Evolutionary conservation across 2,329 filamentous ascomycete species (phyloP), one percentile per base, ranked within the genome.

Genomic region (Pseudovirgaria hyperparasitica): DNA sequence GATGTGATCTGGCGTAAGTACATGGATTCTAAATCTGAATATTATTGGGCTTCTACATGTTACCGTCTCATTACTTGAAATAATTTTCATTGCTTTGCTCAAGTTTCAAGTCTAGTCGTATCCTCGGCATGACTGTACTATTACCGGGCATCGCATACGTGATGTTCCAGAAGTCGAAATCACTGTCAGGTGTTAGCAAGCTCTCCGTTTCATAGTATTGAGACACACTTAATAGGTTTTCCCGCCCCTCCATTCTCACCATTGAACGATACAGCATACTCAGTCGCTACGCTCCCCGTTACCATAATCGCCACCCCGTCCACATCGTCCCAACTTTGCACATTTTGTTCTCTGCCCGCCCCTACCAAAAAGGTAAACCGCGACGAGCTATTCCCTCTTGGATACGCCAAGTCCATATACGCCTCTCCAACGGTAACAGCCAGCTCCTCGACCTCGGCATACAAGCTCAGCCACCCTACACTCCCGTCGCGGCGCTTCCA

Each of bases 331-430:
- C 65, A 68, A 2, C 50, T 43, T 0, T 39, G 22, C 1, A 72
- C 46, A 17, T 63, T 63, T 5, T 48, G 51, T n/a, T n/a, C n/a
- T 37, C 57, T 60, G 3, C 50, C 45, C n/a, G 35, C 33, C 4
- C 42, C 61, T 0, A 72, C 56, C 3, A 67, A 37, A 14, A 72
- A 56, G 2, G 55, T 60, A 40, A 72, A 72, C 10, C 58, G 47
- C 14, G 62, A 67, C 4, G 48, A 50, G 1, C 51, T 40, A 22
- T 62, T 67, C 2, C 67, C 70, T 9, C 50, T 36, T 0, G 70
- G 70, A 34, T 76, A 76, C 0, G 60, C 59, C 3, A 76, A 42
- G 8, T 56, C 58, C 5, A 76, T 46, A 0, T 61, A 36, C 2
- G 31, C 31, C 9, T 41, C 35, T 1, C 38, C 35, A 1, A 40